Conservation (phyloP, 192 early-diverging fungal species). For the Spizellomyces sp. region DNA sequence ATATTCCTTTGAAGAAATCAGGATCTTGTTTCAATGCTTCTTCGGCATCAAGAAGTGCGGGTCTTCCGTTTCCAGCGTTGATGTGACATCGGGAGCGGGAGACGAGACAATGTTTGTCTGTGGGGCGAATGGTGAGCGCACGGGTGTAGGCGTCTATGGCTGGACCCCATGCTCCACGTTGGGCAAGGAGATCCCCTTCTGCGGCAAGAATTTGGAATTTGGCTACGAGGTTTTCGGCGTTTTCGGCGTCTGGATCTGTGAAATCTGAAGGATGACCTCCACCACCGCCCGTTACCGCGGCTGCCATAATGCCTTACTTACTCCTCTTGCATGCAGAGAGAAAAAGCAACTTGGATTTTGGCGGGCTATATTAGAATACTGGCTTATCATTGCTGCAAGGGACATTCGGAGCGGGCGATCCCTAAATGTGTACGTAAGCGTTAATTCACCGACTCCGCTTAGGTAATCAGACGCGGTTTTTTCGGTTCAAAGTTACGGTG, state of each 20-base stretch:
- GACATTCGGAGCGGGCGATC: too few relatives aligned
- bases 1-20: slow-evolving; percentile 58
- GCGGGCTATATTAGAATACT: too few relatives aligned
- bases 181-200: slow-evolving; percentile 56
- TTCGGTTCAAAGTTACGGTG: too few relatives aligned
- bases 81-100: slow-evolving; percentile 59
- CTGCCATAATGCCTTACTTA: too few relatives aligned
- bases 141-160: slow-evolving; percentile 53
- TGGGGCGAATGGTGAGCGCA: slow-evolving; percentile 54
- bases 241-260: slow-evolving; percentile 11
- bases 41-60: slow-evolving; percentile 58
- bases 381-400: too few relatives aligned
- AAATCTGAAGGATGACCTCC: too few relatives aligned
- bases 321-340: too few relatives aligned
- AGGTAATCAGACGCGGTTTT: too few relatives aligned
- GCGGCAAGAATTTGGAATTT: slow-evolving; percentile 57
- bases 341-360: too few relatives aligned
- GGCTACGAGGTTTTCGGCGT: slow-evolving; percentile 43
- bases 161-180: slow-evolving; percentile 42
- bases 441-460: too few relatives aligned
- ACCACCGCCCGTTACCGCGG: too few relatives aligned
- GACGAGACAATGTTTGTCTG: slow-evolving; percentile 62
- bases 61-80: slow-evolving; percentile 48
- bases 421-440: too few relatives aligned
- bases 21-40: slow-evolving; percentile 46